Conservation (phyloP, 139 green algal species). For the Zygnema cylindricum region DNA sequence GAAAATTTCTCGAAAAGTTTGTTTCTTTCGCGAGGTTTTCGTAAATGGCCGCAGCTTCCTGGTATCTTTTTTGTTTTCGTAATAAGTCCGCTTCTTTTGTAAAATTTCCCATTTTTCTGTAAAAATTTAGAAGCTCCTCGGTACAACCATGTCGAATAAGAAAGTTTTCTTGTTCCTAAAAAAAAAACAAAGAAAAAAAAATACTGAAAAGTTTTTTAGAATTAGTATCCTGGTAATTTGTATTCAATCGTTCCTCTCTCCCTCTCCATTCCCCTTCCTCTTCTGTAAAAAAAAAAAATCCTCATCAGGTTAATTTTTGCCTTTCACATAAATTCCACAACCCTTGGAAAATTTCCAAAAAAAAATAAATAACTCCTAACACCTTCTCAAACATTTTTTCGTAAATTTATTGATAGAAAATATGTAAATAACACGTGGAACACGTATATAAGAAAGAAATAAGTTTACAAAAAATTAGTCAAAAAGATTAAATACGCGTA, state of each 20-base stretch:
- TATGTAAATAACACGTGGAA: neutral
- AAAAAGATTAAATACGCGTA: neutral
- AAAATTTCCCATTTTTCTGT: neutral
- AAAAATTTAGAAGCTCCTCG: neutral
- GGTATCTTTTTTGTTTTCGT: neutral
- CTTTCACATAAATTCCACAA: no score
- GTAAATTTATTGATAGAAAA: neutral
- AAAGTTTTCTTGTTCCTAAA: neutral
- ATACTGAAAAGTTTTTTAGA: neutral
- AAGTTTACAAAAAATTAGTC: no score
- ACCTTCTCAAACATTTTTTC: neutral
- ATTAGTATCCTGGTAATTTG: no score
- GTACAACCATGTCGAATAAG: neutral
- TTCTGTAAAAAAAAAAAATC: neutral
- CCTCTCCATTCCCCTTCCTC: no score
- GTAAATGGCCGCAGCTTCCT: neutral
- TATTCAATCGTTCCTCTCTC: no score
- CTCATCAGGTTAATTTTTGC: neutral
- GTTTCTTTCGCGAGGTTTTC: neutral
- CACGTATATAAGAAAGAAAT: neutral
- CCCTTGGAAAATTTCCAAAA: no score
- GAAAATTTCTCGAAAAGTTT: neutral
- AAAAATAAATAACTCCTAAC: no score
- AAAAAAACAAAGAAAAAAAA: neutral
- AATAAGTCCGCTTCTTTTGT: neutral